Percentiles rank a stretch among this genome's conserved stretches.
phyloP scores from a whole-genome alignment of 768 basidiomycete species.

The Mycena filopes region DNA sequence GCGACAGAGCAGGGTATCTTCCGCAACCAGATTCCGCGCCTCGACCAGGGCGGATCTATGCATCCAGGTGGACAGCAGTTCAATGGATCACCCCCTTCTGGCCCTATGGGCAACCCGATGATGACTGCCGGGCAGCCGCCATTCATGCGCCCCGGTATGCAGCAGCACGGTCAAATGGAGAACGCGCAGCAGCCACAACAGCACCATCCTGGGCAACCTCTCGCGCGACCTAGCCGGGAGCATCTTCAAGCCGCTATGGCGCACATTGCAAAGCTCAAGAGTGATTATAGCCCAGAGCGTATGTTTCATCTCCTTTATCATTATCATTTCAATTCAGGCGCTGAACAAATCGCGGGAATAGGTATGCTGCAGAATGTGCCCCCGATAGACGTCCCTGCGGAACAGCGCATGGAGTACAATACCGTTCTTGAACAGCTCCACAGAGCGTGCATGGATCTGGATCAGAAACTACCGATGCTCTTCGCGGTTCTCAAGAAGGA shows the following conservation, averaged over 20 bases:
- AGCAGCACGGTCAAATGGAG: slow-evolving; percentile 31
- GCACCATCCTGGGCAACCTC: slow-evolving; percentile 26
- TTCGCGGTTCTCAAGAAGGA: slow-evolving; percentile 59
- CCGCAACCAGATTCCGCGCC: slow-evolving; percentile 40
- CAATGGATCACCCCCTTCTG: slow-evolving; percentile 9
- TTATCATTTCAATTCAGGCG: neutral
- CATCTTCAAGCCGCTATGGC: slow-evolving; percentile 43
- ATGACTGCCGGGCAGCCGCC: slow-evolving; percentile 16
- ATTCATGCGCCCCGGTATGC: slow-evolving; percentile 24
- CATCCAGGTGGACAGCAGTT: slow-evolving; percentile 11
- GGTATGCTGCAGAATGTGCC: slow-evolving; percentile 47
- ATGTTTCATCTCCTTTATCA: slow-evolving; percentile 26
- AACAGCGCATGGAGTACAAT: slow-evolving; percentile 66
- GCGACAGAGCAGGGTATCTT: slow-evolving; percentile 52
- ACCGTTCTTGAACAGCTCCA: slow-evolving; percentile 59
- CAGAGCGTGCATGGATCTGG: slow-evolving; percentile 58
- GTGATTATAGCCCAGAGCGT: slow-evolving; percentile 46
- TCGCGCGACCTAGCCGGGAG: slow-evolving; percentile 42
- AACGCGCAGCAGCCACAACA: slow-evolving; percentile 38
- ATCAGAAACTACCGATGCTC: slow-evolving; percentile 60
- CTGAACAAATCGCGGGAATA: slow-evolving; percentile 33
- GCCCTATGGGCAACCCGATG: slow-evolving; percentile 11
- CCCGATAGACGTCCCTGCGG: slow-evolving; percentile 56
- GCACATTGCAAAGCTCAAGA: slow-evolving; percentile 46
- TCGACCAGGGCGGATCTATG: slow-evolving; percentile 26